These are phyloP conservation scores for Phaeodactylum tricornutum DNA, from an alignment of 108 stramenopile genomes.

Conservation along the genomic window DNA sequence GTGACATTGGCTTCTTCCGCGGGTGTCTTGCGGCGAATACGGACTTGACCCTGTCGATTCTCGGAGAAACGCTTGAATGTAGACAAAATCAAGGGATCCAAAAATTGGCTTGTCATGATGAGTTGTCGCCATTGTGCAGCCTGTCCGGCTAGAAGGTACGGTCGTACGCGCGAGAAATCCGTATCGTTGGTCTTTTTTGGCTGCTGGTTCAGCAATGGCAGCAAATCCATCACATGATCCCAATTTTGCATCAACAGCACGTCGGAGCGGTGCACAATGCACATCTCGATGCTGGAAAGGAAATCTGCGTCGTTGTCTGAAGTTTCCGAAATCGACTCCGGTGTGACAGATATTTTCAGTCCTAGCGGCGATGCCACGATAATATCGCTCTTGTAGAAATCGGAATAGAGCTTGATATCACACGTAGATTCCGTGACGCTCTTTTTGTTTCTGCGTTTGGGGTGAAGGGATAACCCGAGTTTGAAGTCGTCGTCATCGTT, in stretches of 20 bases:
- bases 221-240: conserved; percentile 81
- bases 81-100: conserved; percentile 64
- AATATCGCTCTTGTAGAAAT: conserved; percentile 93
- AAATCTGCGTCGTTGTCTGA: conserved; percentile 67
- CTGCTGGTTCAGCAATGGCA: conserved; percentile 62
- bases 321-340: conserved; percentile 6
- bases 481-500: conserved; percentile 95
- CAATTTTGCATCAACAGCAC: conserved; percentile 95
- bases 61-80: conserved; percentile 62
- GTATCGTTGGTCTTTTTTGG: conserved; percentile 72
- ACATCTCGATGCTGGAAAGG: conserved; percentile 87
- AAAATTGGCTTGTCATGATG: conserved; percentile 55
- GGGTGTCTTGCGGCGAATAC: conserved; percentile 35
- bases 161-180: conserved; percentile 90
- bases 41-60: conserved; percentile 60
- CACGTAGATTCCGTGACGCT: conserved; percentile 16
- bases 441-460: conserved; percentile 21
- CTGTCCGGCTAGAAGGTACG: conserved; percentile 80
- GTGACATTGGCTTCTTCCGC: conserved; percentile 52
- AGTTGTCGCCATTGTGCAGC: conserved; percentile 75
- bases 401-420: conserved; percentile 66
- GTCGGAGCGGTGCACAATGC: conserved; percentile 62
- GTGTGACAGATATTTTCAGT: conserved; percentile 65
- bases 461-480: conserved; percentile 70
- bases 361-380: conserved; percentile 89